Base-by-base conservation (phyloP, 805 yeast species). In the Debaryomyces tyrocola region DNA sequence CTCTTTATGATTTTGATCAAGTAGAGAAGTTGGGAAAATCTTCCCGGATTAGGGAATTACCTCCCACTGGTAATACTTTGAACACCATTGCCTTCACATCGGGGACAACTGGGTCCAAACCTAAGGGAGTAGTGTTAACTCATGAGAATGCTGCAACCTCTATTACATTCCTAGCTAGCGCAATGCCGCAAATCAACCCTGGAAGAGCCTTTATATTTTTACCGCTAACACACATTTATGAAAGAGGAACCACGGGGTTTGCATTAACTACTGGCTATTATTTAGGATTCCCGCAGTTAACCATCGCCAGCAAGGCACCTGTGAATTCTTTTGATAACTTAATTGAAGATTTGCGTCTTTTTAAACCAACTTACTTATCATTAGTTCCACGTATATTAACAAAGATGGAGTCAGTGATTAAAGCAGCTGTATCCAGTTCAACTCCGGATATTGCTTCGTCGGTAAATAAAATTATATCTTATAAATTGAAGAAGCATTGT, bases 51-150 rank as follows among this genome's bases (percentile, higher is more conserved):
- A 45, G 47, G 1, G 56, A 54, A 40, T 53, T 63, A 14, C 58
- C 63, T 20, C 74, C 75, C 6, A 55, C 54, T 40, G 57, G 64
- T 15, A 67, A 69, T 8, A 52, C 73, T 10, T 51, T 64, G 21
- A 69, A 63, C 53, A 71, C 77, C 20, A 69, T 74, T 31, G 67
- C 74, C 12, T 74, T 74, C 48, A 69, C 77, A 39, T 84, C 87
- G 6, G 76, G 80, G 33, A 83, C 89, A 17, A 82, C 87, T 14
- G 91, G 92, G 46, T 78, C 83, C 37, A 56, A 64, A 46, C 88
- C 92, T 50, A 87, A 87, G 69, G 92, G 92, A 57, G 92, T 84
- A 21, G 80, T 82, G 28, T 67, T 85, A 50, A 48, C 58, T 17
- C 66, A 62, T 33, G 43, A 44, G 12, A 53, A 50, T 39, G 61